phyloP scores from a whole-genome alignment of 2,329 filamentous ascomycete species.

The Epichloe gansuensis region DNA sequence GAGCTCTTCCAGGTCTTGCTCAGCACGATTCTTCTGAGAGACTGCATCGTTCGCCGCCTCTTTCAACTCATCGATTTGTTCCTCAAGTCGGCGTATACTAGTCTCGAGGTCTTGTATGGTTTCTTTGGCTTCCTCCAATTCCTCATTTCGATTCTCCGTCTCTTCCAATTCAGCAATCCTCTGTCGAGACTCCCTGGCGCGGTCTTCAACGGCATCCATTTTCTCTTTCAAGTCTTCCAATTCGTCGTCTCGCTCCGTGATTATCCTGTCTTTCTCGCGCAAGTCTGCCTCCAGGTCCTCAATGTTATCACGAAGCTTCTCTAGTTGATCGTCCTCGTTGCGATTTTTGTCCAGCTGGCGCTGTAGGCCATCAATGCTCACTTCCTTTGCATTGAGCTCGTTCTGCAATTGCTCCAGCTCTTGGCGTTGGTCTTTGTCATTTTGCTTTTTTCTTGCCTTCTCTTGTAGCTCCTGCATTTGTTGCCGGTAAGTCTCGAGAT shows the following conservation, averaged over 20 bases:
- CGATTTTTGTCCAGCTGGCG: slow-evolving; percentile 44
- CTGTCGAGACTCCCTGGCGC: slow-evolving; percentile 42
- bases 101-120: slow-evolving; percentile 47
- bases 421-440: slow-evolving; percentile 53
- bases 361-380: slow-evolving; percentile 47
- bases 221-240: slow-evolving; percentile 52
- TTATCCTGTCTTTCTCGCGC: slow-evolving; percentile 59
- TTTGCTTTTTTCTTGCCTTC: slow-evolving; percentile 62
- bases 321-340: slow-evolving; percentile 43
- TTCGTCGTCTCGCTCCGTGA: slow-evolving; percentile 65
- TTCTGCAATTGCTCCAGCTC: slow-evolving; percentile 47
- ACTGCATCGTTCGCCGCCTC: slow-evolving; percentile 41
- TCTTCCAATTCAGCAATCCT: slow-evolving; percentile 43
- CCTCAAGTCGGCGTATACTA: slow-evolving; percentile 39
- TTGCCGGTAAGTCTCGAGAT: slow-evolving; percentile 70
- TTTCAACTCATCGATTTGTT: slow-evolving; percentile 41
- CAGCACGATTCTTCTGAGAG: slow-evolving; percentile 42
- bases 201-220: slow-evolving; percentile 41
- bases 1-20: slow-evolving; percentile 49
- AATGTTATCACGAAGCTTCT: slow-evolving; percentile 60
- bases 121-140: slow-evolving; percentile 42
- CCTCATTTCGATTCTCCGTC: slow-evolving; percentile 36
- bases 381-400: slow-evolving; percentile 43
- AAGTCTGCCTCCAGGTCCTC: slow-evolving; percentile 64
- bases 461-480: slow-evolving; percentile 76